Percentiles rank a stretch among this genome's conserved stretches.
Evolutionary conservation across 129 eudicot species (phyloP).

Genomic region (Flaveria brownii): DNA sequence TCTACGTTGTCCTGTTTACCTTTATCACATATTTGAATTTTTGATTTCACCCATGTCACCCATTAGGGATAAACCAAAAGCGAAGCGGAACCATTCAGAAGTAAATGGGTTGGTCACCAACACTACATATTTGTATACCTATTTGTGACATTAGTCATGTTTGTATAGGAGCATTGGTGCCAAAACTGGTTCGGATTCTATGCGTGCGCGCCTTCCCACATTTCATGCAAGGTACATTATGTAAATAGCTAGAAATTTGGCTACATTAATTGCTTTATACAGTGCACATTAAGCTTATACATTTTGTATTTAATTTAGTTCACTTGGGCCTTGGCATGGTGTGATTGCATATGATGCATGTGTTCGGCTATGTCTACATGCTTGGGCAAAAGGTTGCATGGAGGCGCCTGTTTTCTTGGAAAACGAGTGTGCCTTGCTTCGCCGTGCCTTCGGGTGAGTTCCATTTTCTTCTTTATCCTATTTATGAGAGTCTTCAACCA

Average conservation of each 20-base stretch:
- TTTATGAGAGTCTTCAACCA: background rate
- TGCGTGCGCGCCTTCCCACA: conserved; percentile 68
- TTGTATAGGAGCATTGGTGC: conserved; percentile 49
- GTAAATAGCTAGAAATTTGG: conserved; percentile 18
- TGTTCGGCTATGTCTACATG: conserved; percentile 82
- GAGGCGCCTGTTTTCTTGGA: conserved; percentile 87
- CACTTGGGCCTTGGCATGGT: conserved; percentile 85
- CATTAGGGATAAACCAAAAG: background rate
- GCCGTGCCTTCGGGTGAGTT: conserved; percentile 64
- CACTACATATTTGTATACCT: conserved; percentile 1
- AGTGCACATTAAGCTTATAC: conserved; percentile 1
- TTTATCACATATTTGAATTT: background rate
- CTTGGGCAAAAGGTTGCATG: conserved; percentile 91
- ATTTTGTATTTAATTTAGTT: conserved; percentile 39
- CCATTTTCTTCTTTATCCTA: conserved; percentile 1
- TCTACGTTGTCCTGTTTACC: background rate
- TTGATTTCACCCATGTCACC: background rate
- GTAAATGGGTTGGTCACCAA: background rate
- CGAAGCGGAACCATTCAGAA: background rate
- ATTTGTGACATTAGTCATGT: background rate
- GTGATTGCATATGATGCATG: conserved; percentile 85
- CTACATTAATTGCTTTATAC: conserved; percentile 4
- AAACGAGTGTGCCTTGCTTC: conserved; percentile 71
- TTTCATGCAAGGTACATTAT: conserved; percentile 74
- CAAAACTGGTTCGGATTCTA: conserved; percentile 47